A percentile compares a stretch with the other conserved stretches of the same genome.
Evolutionary conservation across 768 basidiomycete species (phyloP).

Genomic region (Dentipellis fragilis): DNA sequence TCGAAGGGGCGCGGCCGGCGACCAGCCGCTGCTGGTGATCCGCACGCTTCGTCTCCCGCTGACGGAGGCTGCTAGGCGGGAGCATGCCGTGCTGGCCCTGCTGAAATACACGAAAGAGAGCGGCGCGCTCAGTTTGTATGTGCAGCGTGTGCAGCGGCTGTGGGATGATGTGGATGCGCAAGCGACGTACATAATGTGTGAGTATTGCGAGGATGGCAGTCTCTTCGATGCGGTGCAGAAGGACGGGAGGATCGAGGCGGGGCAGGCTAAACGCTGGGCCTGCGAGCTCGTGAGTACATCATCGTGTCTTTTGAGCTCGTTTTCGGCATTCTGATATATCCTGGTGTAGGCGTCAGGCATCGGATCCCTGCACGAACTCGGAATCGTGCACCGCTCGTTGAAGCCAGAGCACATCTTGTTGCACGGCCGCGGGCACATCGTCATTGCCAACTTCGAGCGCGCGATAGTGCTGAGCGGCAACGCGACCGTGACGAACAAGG

Average conservation of each 20-base stretch:
- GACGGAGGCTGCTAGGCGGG: constrained; percentile 2
- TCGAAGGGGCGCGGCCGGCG: neutral
- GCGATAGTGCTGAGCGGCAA: constrained; percentile 3
- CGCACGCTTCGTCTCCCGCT: constrained; percentile 11
- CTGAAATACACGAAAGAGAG: constrained; percentile 1
- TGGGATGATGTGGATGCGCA: constrained; percentile 13
- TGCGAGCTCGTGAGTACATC: constrained; percentile 8
- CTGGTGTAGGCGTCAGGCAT: constrained; percentile 7
- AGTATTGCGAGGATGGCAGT: constrained; percentile 10
- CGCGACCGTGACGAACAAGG: neutral
- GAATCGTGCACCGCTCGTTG: constrained; percentile 11
- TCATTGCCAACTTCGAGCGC: constrained; percentile 10
- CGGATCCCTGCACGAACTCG: constrained; percentile 7
- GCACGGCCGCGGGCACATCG: constrained; percentile 11
- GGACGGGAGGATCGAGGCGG: constrained; percentile 4
- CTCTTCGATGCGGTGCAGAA: constrained; percentile 8
- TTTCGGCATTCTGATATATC: neutral
- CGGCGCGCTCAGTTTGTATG: constrained; percentile 3
- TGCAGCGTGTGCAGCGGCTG: constrained; percentile 8
- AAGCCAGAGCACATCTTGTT: constrained; percentile 9
- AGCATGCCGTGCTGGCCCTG: constrained; percentile 7
- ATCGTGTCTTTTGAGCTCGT: neutral
- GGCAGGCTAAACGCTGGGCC: constrained; percentile 7
- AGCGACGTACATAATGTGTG: constrained; percentile 9
- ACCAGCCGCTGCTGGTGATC: constrained; percentile 6